Evolutionary conservation across 1,284 basidiomycete genomes (phyloP).

Genomic region (Ustilago vetiveriae): DNA sequence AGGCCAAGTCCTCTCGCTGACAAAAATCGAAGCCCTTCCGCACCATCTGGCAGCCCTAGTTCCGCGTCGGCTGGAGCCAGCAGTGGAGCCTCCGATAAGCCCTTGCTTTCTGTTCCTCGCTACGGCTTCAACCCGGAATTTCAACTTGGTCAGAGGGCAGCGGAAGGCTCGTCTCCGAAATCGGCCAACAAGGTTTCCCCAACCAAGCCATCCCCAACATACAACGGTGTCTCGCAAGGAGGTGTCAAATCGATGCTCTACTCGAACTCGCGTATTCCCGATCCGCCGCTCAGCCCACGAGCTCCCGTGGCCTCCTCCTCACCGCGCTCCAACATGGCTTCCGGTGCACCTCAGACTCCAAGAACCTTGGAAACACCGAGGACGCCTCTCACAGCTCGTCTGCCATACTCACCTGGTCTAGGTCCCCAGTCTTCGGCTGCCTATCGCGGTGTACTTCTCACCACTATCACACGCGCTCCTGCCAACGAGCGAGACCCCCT

Average conservation of each 20-base stretch:
- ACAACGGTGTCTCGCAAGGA: slow-evolving; percentile 8
- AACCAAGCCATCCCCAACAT: slow-evolving; percentile 25
- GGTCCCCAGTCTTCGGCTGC: slow-evolving; percentile 1
- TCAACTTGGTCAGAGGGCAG: slow-evolving; percentile 1
- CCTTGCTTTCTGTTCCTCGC: slow-evolving; percentile 13
- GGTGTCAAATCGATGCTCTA: slow-evolving; percentile 30
- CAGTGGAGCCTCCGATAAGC: slow-evolving; percentile 18
- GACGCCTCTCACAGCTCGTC: slow-evolving; percentile 14
- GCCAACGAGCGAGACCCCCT: background rate
- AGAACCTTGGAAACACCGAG: slow-evolving; percentile 1
- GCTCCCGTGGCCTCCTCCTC: background rate
- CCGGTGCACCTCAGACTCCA: background rate
- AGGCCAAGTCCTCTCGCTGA: slow-evolving; percentile 14
- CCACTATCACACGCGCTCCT: slow-evolving; percentile 20
- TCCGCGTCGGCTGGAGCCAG: slow-evolving; percentile 1
- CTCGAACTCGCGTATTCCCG: slow-evolving; percentile 1
- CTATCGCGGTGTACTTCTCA: slow-evolving; percentile 30
- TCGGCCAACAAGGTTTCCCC: slow-evolving; percentile 3
- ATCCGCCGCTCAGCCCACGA: slow-evolving; percentile 14
- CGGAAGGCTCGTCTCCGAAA: background rate
- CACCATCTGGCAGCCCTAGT: slow-evolving; percentile 2
- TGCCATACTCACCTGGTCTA: slow-evolving; percentile 11
- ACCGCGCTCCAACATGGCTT: slow-evolving; percentile 1
- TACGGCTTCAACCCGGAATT: slow-evolving; percentile 34
- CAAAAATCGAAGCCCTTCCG: background rate